Percentiles rank a stretch among this genome's conserved stretches.
Conservation (phyloP, 495 filamentous ascomycete genomes). For the Cercophora newfieldiana region DNA sequence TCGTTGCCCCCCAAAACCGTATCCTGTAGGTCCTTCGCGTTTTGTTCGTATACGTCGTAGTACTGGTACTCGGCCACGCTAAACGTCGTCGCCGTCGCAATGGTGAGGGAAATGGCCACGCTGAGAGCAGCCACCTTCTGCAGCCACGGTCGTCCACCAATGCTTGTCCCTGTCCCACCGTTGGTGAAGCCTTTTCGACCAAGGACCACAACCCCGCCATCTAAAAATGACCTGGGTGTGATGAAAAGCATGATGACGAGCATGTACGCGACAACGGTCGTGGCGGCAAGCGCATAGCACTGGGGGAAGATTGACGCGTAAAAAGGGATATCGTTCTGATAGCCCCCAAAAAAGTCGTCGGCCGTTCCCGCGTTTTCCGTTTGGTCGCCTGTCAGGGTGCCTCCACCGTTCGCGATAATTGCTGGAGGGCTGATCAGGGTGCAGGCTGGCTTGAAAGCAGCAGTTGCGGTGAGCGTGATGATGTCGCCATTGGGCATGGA, state of each 20-base stretch:
- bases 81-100: slow-evolving; percentile 90
- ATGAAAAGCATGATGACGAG: slow-evolving; percentile 93
- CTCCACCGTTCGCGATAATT: slow-evolving; percentile 46
- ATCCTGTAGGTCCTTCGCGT: slow-evolving; percentile 69
- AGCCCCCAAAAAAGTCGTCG: slow-evolving; percentile 33
- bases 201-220: slow-evolving; percentile 79
- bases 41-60: slow-evolving; percentile 57
- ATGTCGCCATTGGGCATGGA: slow-evolving; percentile 57
- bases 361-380: slow-evolving; percentile 13
- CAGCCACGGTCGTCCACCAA: slow-evolving; percentile 92
- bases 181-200: slow-evolving; percentile 83
- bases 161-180: slow-evolving; percentile 73
- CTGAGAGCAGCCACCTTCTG: slow-evolving; percentile 91
- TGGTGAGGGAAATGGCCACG: slow-evolving; percentile 88
- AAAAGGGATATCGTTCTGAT: slow-evolving; percentile 78
- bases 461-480: slow-evolving; percentile 62
- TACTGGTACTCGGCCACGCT: slow-evolving; percentile 79
- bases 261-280: slow-evolving; percentile 89
- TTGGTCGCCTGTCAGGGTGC: slow-evolving; percentile 40
- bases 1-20: slow-evolving; percentile 79
- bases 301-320: slow-evolving; percentile 90
- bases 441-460: slow-evolving; percentile 64
- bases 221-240: slow-evolving; percentile 83
- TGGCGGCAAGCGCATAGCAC: slow-evolving; percentile 85
- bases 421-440: slow-evolving; percentile 47